phyloP scores from a whole-genome alignment of 192 early-diverging fungal species.

The Podila verticillata region DNA sequence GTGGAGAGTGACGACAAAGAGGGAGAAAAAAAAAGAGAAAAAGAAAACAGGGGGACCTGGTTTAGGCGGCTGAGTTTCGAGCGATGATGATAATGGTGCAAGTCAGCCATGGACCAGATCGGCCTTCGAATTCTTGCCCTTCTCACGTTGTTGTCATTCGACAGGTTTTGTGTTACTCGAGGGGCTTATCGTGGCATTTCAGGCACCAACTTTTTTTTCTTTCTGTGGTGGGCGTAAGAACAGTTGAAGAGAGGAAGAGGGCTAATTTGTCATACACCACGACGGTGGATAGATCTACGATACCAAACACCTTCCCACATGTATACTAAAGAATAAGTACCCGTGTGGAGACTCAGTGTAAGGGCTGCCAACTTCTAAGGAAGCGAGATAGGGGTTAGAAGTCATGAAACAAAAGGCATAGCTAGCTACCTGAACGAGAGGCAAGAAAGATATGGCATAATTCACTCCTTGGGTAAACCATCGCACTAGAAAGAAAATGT shows the following conservation, averaged over 20 bases:
- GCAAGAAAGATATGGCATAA: background rate
- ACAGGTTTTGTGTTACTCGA: slow-evolving; percentile 4
- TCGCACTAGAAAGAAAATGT: background rate
- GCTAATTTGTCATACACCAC: background rate
- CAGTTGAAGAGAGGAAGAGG: background rate
- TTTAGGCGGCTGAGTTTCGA: background rate
- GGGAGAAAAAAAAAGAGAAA: background rate
- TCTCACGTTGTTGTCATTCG: background rate
- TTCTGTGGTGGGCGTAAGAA: background rate
- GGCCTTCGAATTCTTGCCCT: no score
- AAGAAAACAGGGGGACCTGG: slow-evolving; percentile 1
- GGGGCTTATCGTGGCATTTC: background rate
- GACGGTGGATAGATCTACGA: no score
- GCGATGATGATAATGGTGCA: background rate
- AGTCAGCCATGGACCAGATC: no score
- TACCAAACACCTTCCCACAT: no score
- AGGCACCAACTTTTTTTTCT: background rate
- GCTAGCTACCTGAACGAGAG: no score
- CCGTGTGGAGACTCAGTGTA: no score
- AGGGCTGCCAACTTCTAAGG: background rate
- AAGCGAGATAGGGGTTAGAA: background rate
- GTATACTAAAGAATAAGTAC: no score
- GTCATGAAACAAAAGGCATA: background rate
- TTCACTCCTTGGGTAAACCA: background rate
- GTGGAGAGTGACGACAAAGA: background rate